Percentiles rank a stretch among this genome's conserved stretches.
These are phyloP conservation scores for Phanerochaete carnosa DNA, from an alignment of 768 basidiomycete species.

Conservation along the genomic window DNA sequence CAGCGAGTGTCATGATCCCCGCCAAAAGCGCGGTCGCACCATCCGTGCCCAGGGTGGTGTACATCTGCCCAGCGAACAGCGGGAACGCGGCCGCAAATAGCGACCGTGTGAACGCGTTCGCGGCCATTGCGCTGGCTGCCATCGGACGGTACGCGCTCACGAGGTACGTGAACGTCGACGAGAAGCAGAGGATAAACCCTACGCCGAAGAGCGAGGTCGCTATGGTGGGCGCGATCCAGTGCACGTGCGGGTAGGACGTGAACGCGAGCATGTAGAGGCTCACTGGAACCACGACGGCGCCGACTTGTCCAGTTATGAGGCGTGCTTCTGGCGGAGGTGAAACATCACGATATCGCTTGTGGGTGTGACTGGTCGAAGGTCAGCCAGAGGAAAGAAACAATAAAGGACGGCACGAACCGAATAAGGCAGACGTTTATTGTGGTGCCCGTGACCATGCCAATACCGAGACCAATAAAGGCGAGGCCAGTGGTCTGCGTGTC, in stretches of 20 bases:
- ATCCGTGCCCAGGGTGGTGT: slow-evolving; percentile 53
- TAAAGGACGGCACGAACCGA: slow-evolving; percentile 15
- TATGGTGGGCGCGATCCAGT: slow-evolving; percentile 42
- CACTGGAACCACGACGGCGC: slow-evolving; percentile 61
- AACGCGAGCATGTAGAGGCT: slow-evolving; percentile 56
- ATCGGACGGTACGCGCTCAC: slow-evolving; percentile 44
- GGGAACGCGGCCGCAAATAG: slow-evolving; percentile 51
- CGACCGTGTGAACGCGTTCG: slow-evolving; percentile 52
- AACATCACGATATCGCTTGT: slow-evolving; percentile 36
- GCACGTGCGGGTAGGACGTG: slow-evolving; percentile 40
- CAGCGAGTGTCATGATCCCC: slow-evolving; percentile 57
- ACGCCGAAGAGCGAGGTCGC: slow-evolving; percentile 42
- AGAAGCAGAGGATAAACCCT: slow-evolving; percentile 60
- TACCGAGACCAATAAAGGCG: slow-evolving; percentile 48
- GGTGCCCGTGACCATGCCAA: slow-evolving; percentile 37
- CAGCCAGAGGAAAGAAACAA: background rate
- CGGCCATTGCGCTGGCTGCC: slow-evolving; percentile 56
- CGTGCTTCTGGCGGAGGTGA: slow-evolving; percentile 62
- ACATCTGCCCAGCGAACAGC: slow-evolving; percentile 51
- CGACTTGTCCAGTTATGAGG: slow-evolving; percentile 63
- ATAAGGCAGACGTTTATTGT: slow-evolving; percentile 36
- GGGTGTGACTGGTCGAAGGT: slow-evolving; percentile 35
- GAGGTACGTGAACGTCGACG: slow-evolving; percentile 57
- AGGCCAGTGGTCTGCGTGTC: slow-evolving; percentile 47
- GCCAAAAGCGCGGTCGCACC: slow-evolving; percentile 73